Base-by-base conservation (phyloP, 2,329 filamentous ascomycete species). In the Aspergillus uvarum region DNA sequence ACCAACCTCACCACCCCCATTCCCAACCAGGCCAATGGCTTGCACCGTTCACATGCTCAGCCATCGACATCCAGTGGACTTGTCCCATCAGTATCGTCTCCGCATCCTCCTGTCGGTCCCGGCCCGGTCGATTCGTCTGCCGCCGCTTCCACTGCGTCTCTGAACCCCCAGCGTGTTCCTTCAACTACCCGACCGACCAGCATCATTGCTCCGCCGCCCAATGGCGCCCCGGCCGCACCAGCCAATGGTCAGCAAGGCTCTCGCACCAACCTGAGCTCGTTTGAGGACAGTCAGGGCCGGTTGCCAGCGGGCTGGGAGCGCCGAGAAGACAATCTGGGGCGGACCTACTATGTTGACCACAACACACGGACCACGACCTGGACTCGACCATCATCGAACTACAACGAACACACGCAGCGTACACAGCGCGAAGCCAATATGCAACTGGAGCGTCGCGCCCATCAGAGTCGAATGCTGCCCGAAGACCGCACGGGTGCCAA, bases 331-430 rank as follows among this genome's bases (percentile, higher is more conserved):
- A 95, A 97, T 68, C 78, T 98, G 48, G 94, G 95, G 55, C 86
- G 95, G 70, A 98, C 94, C 22, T 99, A 99, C 74, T 99, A 98
- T 74, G 95, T 99, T 55, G 95, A 99, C 72, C 95, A 98, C 76
- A 98, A 98, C 76, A 96, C 93, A 6, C 85, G 95, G 69, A 94
- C 95, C 58, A 99, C 95, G 0, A 98, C 94, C 68, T 99, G 95
- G 95, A 94, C 91, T 68, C 84, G 95, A 61, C 95, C 95, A 7
- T 90, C 91, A n/a, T 83, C 85, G 44, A 88, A 88, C 61, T 89
- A 89, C 70, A 93, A 89, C 62, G 87, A 89, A 50, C 87, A 87
- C 52, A 89, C 93, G 63, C 87, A 90, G 68, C 86, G 92, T 61
- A 89, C 82, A 65, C 90, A 92, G 67, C 85, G 94, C 74, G 93